Evolutionary conservation across 495 filamentous ascomycete species (phyloP), one percentile per base, ranked within the genome.

Genomic region (Penicillium roqueforti): DNA sequence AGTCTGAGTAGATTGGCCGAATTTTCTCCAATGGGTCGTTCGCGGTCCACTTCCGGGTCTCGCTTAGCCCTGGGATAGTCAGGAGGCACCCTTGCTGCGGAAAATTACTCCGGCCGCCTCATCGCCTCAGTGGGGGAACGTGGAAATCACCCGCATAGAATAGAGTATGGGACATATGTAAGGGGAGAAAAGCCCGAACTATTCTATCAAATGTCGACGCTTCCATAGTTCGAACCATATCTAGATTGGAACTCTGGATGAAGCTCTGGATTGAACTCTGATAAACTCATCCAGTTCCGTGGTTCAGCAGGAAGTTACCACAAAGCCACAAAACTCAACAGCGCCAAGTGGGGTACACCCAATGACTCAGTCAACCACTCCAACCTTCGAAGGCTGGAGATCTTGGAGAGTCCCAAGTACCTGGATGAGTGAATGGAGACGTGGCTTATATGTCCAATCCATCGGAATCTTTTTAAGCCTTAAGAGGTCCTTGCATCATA

Each of bases 331-430:
- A n/a, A n/a, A n/a, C n/a, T n/a, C n/a, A n/a, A n/a, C 46, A 25
- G 0, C 47, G 2, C 8, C 14, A 2, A 38, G 47, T 49, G 47
- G 47, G 31, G 34, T 16, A 3, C 31, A 4, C 31, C 14, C 13
- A 32, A 32, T 4, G 11, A n/a, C 14, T 7, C n/a, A 14, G 5
- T 2, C 13, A 34, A n/a, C n/a, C n/a, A n/a, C n/a, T n/a, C n/a
- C n/a, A 3, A 36, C 13, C 14, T 31, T 26, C 28, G 38, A 52
- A 52, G 31, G 29, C 8, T 20, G n/a, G n/a, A n/a, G n/a, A n/a
- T n/a, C n/a, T n/a, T n/a, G n/a, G n/a, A 50, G n/a, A 32, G 44
- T 60, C 60, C 63, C 63, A 53, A 46, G 22, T 60, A 60, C 63
- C 63, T 63, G 63, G 63, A 66, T 58, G 56, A 11, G 6, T 7